These are phyloP conservation scores for Penicillium sp. DNA, from an alignment of 2,329 filamentous ascomycete species.

Conservation along the genomic window DNA sequence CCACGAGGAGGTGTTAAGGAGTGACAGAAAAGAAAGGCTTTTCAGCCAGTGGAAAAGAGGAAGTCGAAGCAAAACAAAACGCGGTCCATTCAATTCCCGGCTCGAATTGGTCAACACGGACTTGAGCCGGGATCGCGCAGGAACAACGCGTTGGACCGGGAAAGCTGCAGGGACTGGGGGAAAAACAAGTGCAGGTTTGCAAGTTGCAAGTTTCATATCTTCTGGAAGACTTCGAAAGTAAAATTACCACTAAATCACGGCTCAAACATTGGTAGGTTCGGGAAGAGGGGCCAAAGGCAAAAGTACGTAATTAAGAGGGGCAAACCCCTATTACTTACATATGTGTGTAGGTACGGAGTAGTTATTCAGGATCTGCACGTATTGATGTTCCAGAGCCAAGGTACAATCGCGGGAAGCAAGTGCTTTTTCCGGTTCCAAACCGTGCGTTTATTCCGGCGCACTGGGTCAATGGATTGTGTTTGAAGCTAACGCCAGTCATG, in stretches of 20 bases:
- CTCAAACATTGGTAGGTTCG: slow-evolving; percentile 7
- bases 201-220: slow-evolving; percentile 23
- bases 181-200: neutral
- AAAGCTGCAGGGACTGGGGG: slow-evolving; percentile 35
- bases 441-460: slow-evolving; percentile 9
- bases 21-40: slow-evolving; percentile 13
- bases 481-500: slow-evolving; percentile 21
- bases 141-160: slow-evolving; percentile 20
- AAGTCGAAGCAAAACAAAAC: slow-evolving; percentile 18
- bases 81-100: slow-evolving; percentile 18
- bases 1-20: slow-evolving; percentile 12
- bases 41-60: slow-evolving; percentile 22
- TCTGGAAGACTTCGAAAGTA: slow-evolving; percentile 21
- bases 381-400: slow-evolving; percentile 20
- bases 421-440: slow-evolving; percentile 14
- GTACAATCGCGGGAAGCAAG: slow-evolving; percentile 19
- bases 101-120: slow-evolving; percentile 7
- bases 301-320: neutral
- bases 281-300: neutral
- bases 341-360: neutral
- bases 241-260: slow-evolving; percentile 13
- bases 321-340: neutral
- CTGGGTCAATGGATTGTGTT: slow-evolving; percentile 21
- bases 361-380: too few species aligned
- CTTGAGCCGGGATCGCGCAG: slow-evolving; percentile 27